Evolutionary conservation across 176 grass and related monocot genomes (phyloP).

Genomic region (Bromus sterilis): DNA sequence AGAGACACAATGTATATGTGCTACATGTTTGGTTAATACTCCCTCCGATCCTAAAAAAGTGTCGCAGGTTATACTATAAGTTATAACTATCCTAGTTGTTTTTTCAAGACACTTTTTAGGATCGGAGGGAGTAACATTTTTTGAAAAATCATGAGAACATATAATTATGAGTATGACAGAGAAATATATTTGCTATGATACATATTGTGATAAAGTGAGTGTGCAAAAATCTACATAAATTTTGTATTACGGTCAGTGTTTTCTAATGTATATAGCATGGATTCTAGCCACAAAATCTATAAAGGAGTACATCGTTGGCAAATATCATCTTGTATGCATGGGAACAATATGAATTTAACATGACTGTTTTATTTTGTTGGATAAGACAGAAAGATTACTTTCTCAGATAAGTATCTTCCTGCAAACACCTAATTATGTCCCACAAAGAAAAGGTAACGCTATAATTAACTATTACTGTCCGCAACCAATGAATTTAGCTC

Average conservation of each 20-base stretch:
- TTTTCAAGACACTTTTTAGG: too few species aligned
- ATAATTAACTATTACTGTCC: background rate
- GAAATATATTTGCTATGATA: background rate
- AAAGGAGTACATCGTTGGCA: background rate
- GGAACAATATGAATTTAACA: background rate
- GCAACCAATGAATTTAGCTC: background rate
- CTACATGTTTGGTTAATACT: too few species aligned
- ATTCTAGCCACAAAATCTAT: background rate
- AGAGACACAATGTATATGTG: too few species aligned
- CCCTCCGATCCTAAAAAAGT: too few species aligned
- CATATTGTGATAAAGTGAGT: background rate
- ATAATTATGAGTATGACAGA: background rate
- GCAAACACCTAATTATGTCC: background rate
- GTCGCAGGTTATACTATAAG: too few species aligned
- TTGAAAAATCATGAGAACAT: background rate
- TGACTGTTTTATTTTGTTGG: background rate
- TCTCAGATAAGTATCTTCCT: background rate
- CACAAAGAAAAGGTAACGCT: background rate
- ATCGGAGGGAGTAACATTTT: too few species aligned
- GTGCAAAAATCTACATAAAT: background rate
- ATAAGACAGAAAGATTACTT: background rate
- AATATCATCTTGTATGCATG: background rate
- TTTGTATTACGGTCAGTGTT: background rate
- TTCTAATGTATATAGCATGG: background rate
- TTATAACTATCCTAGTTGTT: too few species aligned